Evolutionary conservation across 1,139 yeast species (phyloP), one percentile per base, ranked within the genome.

Genomic region (Lipomyces yarrowii): DNA sequence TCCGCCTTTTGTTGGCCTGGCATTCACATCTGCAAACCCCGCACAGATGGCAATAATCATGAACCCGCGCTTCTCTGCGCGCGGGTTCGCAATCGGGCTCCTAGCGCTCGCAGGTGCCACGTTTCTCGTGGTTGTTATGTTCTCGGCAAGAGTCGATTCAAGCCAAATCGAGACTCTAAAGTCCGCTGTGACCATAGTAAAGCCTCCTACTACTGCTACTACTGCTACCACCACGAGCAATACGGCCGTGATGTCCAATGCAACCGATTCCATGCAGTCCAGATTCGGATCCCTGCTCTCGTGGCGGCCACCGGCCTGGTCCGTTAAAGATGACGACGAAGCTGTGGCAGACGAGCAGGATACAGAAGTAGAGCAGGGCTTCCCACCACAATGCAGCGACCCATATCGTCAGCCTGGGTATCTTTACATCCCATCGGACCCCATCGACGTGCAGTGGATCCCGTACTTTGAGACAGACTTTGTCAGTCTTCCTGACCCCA

Each of bases 401-500:
- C 68, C 68, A 11, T 65, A 63, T 37, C 64, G 68, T 26, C 57
- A 51, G 42, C 68, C 68, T 11, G 68, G 68, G 3, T 65, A 58
- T 32, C 62, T 65, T 26, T 30, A 60, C 59, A 37, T 64, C 21
- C 48, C 37, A 21, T 32, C 46, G 39, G 26, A 15, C 18, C 10
- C 2, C 2, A 18, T 42, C 23, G 15, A 30, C 33, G 35, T 63
- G 11, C 62, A 54, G 39, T 65, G 68, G 68, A 51, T 65, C 37
- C 68, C 68, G 26, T 58, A 23, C 30, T 23, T 54, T 30, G 26
- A 23, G 18, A 52, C 63, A 10, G 64, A 52, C 26, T 52, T 56
- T 37, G 37, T 62, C 33, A 60, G 56, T 35, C 13, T 46, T 30
- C 68, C 68, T 13, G 56, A 23, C 26, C 69, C 69, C 37, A 56